These are phyloP conservation scores for Agastache rugosa DNA, from an alignment of 257 asterid genomes.

Conservation along the genomic window DNA sequence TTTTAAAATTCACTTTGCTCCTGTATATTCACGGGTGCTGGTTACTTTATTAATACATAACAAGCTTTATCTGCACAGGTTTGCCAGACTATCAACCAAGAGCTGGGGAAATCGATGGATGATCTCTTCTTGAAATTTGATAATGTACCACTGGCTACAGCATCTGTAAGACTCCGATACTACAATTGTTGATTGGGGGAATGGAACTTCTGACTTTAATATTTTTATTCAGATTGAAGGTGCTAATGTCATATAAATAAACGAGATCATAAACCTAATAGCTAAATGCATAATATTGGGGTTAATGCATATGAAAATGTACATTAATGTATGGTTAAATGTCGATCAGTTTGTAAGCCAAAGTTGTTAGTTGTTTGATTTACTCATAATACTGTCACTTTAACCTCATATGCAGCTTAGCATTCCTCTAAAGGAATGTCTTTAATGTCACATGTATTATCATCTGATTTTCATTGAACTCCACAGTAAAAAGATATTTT, in stretches of 20 bases:
- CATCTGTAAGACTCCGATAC: slow-evolving; percentile 74
- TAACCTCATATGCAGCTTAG: slow-evolving; percentile 14
- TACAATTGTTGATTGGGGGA: slow-evolving; percentile 12
- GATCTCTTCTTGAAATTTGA: slow-evolving; percentile 80
- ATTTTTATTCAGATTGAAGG: slow-evolving; percentile 27
- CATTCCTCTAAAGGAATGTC: slow-evolving; percentile 7
- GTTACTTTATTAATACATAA: slow-evolving; percentile 28
- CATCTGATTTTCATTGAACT: slow-evolving; percentile 17
- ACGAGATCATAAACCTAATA: slow-evolving; percentile 16
- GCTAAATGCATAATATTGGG: slow-evolving; percentile 2
- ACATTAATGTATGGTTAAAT: slow-evolving; percentile 1
- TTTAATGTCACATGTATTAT: slow-evolving; percentile 5
- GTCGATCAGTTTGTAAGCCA: slow-evolving; percentile 11
- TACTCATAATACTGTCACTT: not conserved
- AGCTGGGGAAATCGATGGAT: slow-evolving; percentile 82
- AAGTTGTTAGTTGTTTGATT: not conserved
- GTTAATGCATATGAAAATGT: slow-evolving; percentile 12
- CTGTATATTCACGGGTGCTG: slow-evolving; percentile 30
- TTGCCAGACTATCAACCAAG: slow-evolving; percentile 65
- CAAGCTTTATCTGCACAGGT: slow-evolving; percentile 59
- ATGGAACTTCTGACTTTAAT: slow-evolving; percentile 23
- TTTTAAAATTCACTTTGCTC: slow-evolving; percentile 21
- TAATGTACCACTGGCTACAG: slow-evolving; percentile 82
- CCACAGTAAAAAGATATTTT: slow-evolving; percentile 12
- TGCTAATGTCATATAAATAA: slow-evolving; percentile 8